Conservation (phyloP, 345 rosid species). For the Conringia planisiliqua region DNA sequence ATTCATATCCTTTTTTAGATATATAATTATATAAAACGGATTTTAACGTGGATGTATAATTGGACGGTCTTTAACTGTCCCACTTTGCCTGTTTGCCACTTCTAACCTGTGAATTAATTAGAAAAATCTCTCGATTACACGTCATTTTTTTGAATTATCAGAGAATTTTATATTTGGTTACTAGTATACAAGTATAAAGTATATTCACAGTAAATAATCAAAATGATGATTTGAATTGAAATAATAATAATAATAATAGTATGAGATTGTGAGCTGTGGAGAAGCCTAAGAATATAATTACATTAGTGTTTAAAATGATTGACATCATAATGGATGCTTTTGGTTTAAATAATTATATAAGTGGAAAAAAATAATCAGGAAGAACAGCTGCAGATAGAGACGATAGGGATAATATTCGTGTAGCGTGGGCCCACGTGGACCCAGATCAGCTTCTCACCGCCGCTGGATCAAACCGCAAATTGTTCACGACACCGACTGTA, state of each 20-base stretch:
- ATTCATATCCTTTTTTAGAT: not conserved
- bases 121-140: not conserved
- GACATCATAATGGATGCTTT: constrained; percentile 36
- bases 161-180: not conserved
- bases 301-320: constrained; percentile 30
- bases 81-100: not conserved
- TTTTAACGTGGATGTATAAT: not conserved
- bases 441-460: constrained; percentile 54
- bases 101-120: constrained; percentile 4
- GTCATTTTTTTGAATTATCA: not conserved
- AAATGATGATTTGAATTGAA: not conserved
- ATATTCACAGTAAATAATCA: constrained; percentile 10
- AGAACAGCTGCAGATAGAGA: constrained; percentile 62
- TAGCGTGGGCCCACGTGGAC: constrained; percentile 20
- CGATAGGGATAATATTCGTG: constrained; percentile 48
- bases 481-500: not conserved
- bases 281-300: constrained; percentile 30
- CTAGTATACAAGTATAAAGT: not conserved
- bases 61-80: constrained; percentile 28
- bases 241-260: not conserved
- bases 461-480: constrained; percentile 29
- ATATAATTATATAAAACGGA: not conserved
- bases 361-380: constrained; percentile 13
- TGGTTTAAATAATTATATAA: constrained; percentile 5
- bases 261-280: constrained; percentile 29